Conservation (phyloP, 2,329 filamentous ascomycete species). For the Hortaea werneckii region DNA sequence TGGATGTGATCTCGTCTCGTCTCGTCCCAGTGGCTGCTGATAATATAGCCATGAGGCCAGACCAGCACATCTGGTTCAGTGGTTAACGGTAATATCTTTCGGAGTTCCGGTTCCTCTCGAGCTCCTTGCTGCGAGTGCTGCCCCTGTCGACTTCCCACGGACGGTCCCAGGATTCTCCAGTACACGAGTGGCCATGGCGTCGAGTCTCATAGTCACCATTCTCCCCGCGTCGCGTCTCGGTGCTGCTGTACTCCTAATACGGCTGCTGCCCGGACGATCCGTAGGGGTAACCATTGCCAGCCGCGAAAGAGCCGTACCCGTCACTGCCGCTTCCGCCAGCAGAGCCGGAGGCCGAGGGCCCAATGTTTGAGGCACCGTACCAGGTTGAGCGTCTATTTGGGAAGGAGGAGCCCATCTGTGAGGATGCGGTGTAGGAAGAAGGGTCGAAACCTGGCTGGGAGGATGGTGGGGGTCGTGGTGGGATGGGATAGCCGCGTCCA, state of each 20-base stretch:
- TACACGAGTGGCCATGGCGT: neutral
- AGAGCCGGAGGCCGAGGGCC: neutral
- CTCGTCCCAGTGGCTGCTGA: too few relatives aligned
- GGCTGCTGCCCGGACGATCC: constrained; percentile 1
- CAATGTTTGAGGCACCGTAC: neutral
- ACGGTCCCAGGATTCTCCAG: neutral
- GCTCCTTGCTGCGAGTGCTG: too few relatives aligned
- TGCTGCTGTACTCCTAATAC: constrained; percentile 1
- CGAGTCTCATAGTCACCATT: neutral
- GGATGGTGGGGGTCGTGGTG: constrained; percentile 6
- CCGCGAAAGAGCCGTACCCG: constrained; percentile 5
- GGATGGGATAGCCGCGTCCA: constrained; percentile 7
- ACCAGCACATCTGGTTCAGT: too few relatives aligned
- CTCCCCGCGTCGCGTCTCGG: neutral
- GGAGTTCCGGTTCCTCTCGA: too few relatives aligned
- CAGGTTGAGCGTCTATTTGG: constrained; percentile 1
- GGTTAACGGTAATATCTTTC: too few relatives aligned
- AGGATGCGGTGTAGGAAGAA: neutral
- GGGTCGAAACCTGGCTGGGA: constrained; percentile 1
- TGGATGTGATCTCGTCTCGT: too few relatives aligned
- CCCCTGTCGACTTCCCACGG: neutral
- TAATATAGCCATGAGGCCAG: too few relatives aligned
- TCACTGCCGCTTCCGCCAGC: constrained; percentile 1
- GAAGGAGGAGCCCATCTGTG: neutral
- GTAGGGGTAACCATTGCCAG: constrained; percentile 1